Conservation (phyloP, 2,329 filamentous ascomycete species). For the Aspergillus oerlinghausenensis region DNA sequence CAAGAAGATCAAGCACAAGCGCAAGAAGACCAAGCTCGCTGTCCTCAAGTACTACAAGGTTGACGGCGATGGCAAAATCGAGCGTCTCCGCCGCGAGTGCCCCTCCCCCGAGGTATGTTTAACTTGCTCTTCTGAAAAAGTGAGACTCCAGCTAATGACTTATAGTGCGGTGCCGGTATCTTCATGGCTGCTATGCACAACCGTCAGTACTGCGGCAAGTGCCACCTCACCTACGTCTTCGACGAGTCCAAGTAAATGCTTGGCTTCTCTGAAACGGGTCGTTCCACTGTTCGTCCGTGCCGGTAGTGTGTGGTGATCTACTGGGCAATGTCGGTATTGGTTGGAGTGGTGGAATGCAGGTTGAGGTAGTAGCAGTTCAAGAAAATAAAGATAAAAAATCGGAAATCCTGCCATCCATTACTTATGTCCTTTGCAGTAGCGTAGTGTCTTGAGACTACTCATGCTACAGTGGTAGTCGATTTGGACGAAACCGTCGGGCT, state of each 20-base stretch:
- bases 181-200: constrained; percentile 99
- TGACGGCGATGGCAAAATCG: constrained; percentile 98
- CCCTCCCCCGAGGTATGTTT: constrained; percentile 77
- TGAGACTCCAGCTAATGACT: constrained; percentile 29
- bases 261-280: constrained; percentile 11
- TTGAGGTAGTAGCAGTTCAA: constrained; percentile 6
- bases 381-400: background rate
- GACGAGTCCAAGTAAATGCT: constrained; percentile 56
- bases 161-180: constrained; percentile 95
- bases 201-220: constrained; percentile 88
- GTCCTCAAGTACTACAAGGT: constrained; percentile 99
- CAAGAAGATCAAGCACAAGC: constrained; percentile 99
- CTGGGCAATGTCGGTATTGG: constrained; percentile 10
- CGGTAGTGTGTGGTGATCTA: constrained; percentile 9
- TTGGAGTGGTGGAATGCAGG: constrained; percentile 7
- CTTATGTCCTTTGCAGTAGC: background rate
- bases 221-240: constrained; percentile 68
- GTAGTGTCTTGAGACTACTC: background rate
- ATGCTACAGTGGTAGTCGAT: background rate
- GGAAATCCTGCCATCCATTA: background rate
- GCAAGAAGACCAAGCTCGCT: constrained; percentile 99
- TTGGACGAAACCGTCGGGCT: background rate
- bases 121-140: constrained; percentile 11
- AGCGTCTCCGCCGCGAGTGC: constrained; percentile 98
- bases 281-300: constrained; percentile 9